Base-by-base conservation (phyloP, 495 filamentous ascomycete genomes). In the Aspergillus carlsbadensis region DNA sequence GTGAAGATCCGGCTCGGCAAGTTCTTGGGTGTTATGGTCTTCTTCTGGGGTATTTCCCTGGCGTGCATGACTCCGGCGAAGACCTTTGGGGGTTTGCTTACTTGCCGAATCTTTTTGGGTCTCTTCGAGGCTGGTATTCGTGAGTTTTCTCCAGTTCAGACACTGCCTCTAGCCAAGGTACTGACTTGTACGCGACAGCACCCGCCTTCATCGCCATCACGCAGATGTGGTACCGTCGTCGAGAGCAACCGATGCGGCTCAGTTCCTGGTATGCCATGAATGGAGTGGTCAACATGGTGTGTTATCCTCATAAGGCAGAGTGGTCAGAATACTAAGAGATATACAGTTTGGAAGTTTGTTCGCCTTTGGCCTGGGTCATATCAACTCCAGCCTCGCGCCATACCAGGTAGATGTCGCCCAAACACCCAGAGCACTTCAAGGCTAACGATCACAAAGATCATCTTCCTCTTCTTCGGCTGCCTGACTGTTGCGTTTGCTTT, bases 241-340 rank as follows among this genome's bases (percentile, higher is more conserved):
- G 71, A 14, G 83, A 86, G 58, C 83, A 86, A 67, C 83, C 83
- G 2, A 70, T 82, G 24, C 65, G 82, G 29, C 77, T 79, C 34
- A 78, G 80, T 24, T 76, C 78, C 13, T 86, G 83, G 83, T 84
- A 86, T 64, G 76, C 79, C 3, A 83, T 83, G 80, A 81, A 82
- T 56, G 78, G 78, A 21, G 70, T 81, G 22, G 76, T 77, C 20
- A 77, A 81, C 50, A 81, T 81, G 78, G 77, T 79, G 14, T 61
- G 70, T 40, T 14, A 14, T 10, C 10, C 15, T 36, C 24, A 8
- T 22, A 17, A 15, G 13, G 0, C 29, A 10, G 10, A 1, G 22
- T 29, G 8, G 21, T 21, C 5, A 0, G 10, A 11, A 15, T 26
- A 29, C 20, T 41, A 29, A 40, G 20, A 10, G 31, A 17, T 4